These are phyloP conservation scores for Microdochium nivale DNA, from an alignment of 2,329 filamentous ascomycete genomes.

Conservation along the genomic window DNA sequence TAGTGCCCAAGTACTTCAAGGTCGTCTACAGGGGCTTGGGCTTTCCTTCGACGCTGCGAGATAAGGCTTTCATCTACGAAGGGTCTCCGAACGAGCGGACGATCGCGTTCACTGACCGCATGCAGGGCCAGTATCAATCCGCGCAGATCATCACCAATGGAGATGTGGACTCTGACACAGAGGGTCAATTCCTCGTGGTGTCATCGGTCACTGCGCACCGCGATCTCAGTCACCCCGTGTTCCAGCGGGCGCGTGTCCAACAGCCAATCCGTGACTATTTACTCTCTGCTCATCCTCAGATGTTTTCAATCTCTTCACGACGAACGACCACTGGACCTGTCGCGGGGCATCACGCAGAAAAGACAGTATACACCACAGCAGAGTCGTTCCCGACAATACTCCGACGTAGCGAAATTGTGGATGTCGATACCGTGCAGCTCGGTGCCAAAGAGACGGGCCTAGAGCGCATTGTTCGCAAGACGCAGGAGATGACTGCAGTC, in stretches of 20 bases:
- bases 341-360: conserved; percentile 70
- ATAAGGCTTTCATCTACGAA: conserved; percentile 91
- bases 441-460: conserved; percentile 78
- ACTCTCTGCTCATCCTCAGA: conserved; percentile 66
- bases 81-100: conserved; percentile 69
- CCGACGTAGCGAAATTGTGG: conserved; percentile 75
- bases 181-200: conserved; percentile 84
- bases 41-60: conserved; percentile 70
- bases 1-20: conserved; percentile 80
- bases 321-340: conserved; percentile 62
- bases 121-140: conserved; percentile 83
- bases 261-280: conserved; percentile 81
- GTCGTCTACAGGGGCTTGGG: conserved; percentile 85
- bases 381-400: conserved; percentile 89
- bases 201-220: conserved; percentile 75
- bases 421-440: conserved; percentile 56
- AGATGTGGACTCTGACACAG: conserved; percentile 66
- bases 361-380: conserved; percentile 72
- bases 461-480: conserved; percentile 85
- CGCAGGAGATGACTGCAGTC: conserved; percentile 68
- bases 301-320: conserved; percentile 69
- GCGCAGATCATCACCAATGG: conserved; percentile 70
- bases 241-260: conserved; percentile 77
- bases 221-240: conserved; percentile 73
- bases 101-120: conserved; percentile 76